Percentiles rank a stretch among this genome's conserved stretches.
These are phyloP conservation scores for Corchorus olitorius DNA, from an alignment of 345 rosid genomes.

Conservation along the genomic window DNA sequence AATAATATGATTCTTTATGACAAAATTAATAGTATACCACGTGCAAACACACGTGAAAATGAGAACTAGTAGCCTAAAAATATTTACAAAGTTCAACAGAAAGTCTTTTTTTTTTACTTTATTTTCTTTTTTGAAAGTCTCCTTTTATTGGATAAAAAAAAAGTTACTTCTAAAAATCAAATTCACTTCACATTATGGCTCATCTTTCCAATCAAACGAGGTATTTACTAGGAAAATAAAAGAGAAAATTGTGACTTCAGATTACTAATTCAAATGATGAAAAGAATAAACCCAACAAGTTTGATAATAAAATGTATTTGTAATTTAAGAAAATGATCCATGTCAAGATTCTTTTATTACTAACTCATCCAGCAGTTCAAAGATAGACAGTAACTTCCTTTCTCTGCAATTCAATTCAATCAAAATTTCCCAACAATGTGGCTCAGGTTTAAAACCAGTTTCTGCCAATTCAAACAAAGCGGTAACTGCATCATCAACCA, in stretches of 20 bases:
- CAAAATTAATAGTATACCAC: too few species aligned
- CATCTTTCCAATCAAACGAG: too few species aligned
- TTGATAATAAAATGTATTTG: background rate
- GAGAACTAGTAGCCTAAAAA: too few species aligned
- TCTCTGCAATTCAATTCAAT: constrained; percentile 66
- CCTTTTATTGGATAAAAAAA: too few species aligned
- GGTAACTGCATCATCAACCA: constrained; percentile 48
- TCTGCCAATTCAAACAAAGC: constrained; percentile 49
- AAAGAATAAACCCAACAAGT: background rate
- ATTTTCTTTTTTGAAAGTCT: too few species aligned
- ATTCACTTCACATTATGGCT: too few species aligned
- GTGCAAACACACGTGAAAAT: too few species aligned
- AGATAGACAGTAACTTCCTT: constrained; percentile 59
- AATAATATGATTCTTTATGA: too few species aligned
- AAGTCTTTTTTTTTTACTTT: too few species aligned
- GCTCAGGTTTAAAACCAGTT: constrained; percentile 65
- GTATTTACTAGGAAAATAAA: background rate
- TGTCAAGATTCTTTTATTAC: constrained; percentile 10
- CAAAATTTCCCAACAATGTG: constrained; percentile 58
- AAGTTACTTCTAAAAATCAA: too few species aligned
- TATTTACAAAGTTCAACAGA: too few species aligned
- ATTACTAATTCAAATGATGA: background rate
- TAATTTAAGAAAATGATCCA: background rate
- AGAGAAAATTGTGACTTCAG: background rate
- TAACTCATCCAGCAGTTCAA: constrained; percentile 63